phyloP scores from a whole-genome alignment of 169 alveolate species.

The Cryptosporidium felis region DNA sequence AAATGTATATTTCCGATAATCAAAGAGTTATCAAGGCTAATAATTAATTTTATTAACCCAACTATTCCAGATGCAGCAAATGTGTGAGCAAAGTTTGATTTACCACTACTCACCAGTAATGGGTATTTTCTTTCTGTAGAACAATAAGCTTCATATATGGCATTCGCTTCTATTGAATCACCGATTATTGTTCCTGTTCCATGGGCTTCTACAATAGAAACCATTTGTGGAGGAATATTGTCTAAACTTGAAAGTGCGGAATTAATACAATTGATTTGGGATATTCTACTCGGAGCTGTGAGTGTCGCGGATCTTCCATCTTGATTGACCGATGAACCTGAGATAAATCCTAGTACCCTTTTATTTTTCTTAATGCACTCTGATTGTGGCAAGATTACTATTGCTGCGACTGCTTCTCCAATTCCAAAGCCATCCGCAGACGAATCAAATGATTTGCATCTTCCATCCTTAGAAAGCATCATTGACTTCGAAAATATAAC shows the following conservation, averaged over 20 bases:
- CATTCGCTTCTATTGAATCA: conserved; percentile 51
- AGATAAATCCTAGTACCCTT: conserved; percentile 18
- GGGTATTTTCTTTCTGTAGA: conserved; percentile 12
- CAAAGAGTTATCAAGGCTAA: conserved; percentile 8
- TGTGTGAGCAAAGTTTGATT: conserved; percentile 29
- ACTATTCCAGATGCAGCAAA: conserved; percentile 62
- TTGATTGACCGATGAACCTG: conserved; percentile 60
- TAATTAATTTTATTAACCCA: conserved; percentile 38
- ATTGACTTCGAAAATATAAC: conserved; percentile 74
- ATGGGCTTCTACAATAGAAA: conserved; percentile 43
- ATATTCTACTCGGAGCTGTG: conserved; percentile 33
- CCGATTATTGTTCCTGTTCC: conserved; percentile 66
- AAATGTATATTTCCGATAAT: conserved; percentile 52
- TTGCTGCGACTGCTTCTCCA: conserved; percentile 80
- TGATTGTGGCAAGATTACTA: conserved; percentile 66
- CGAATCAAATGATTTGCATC: conserved; percentile 80
- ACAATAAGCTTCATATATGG: conserved; percentile 62
- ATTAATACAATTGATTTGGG: conserved; percentile 35
- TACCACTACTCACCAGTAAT: conserved; percentile 33
- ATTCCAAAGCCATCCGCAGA: conserved; percentile 80
- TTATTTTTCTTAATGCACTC: conserved; percentile 3
- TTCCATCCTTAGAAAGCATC: conserved; percentile 78
- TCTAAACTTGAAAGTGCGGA: conserved; percentile 29
- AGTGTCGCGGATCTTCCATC: conserved; percentile 47
- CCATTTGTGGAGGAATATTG: conserved; percentile 28